A percentile compares a stretch with the other conserved stretches of the same genome.
These are phyloP conservation scores for Lentinula novae-zelandiae DNA, from an alignment of 1,284 basidiomycete genomes.

Conservation along the genomic window DNA sequence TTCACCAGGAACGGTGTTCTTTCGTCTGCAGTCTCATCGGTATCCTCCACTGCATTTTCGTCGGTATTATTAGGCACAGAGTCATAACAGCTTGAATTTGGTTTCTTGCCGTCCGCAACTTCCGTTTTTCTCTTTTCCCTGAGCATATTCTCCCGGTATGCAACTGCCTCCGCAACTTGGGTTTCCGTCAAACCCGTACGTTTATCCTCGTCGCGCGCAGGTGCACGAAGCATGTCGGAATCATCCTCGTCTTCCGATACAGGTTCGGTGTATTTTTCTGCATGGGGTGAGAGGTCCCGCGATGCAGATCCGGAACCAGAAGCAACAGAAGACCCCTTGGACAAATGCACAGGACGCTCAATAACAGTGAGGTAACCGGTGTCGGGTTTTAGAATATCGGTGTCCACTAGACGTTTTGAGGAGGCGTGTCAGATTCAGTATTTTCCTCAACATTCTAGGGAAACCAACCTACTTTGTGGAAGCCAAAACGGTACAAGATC, in stretches of 20 bases:
- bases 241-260: constrained; percentile 91
- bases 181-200: constrained; percentile 71
- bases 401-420: constrained; percentile 65
- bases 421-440: too few species aligned
- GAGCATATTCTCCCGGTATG: constrained; percentile 77
- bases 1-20: constrained; percentile 34
- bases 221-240: constrained; percentile 62
- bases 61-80: constrained; percentile 16
- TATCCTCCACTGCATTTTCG: constrained; percentile 25
- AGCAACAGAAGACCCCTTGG: constrained; percentile 38
- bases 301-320: constrained; percentile 40
- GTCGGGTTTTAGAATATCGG: constrained; percentile 88
- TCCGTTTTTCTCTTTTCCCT: constrained; percentile 44
- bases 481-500: constrained; percentile 99
- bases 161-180: constrained; percentile 76
- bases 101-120: constrained; percentile 18
- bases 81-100: constrained; percentile 6
- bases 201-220: constrained; percentile 76
- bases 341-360: constrained; percentile 61
- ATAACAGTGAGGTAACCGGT: constrained; percentile 76
- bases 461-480: constrained; percentile 70
- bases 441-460: not conserved
- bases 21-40: constrained; percentile 37
- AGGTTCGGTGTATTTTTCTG: constrained; percentile 72
- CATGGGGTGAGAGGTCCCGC: constrained; percentile 26